Evolutionary conservation across 176 grass and related monocot genomes (phyloP), one percentile per base, ranked within the genome.

Genomic region (Rhynchospora pubera): DNA sequence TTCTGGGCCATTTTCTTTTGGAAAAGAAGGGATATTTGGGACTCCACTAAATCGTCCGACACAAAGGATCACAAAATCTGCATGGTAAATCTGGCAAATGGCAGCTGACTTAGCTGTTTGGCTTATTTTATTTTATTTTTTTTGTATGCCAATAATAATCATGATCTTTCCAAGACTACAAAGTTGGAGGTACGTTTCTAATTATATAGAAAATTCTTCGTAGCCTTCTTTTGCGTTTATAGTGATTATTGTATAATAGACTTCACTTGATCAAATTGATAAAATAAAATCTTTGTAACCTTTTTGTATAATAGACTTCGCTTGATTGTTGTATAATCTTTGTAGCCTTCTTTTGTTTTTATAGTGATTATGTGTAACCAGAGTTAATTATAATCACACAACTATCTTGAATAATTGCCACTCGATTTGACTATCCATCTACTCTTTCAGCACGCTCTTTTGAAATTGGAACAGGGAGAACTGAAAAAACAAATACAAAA

Each of bases 21-120:
- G 78, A 52, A 87, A 87, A 1, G 32, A 14, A 8, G 85, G 85
- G 53, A 87, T 61, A 79, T 81, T 80, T 12, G 65, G 85, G 19
- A 77, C 5, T 0, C 85, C 85, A 28, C 78, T 87, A 14, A 82
- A 87, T 61, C 78, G 65, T 3, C 85, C 85, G 26, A 87, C 61
- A 53, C 85, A 87, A 74, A 87, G 78, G 24, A 87, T 71, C 32
- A 87, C 28, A 14, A 87, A 87, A 82, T 87, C 85, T 0, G 23
- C 78, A 59, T 71, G 61, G 61, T 82, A 80, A 1, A 65, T 76
- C 77, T 82, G 65, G 13, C 10, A 43, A 60, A 50, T 76, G 12
- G 22, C 45, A 52, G 46, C 52, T 26, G 21, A 75, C 11, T 52
- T 28, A 52, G 22, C 13, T 51, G 9, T 14, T 44, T 69, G 22